phyloP scores from a whole-genome alignment of 169 alveolate genomes.

The Cryptosporidium sp. region DNA sequence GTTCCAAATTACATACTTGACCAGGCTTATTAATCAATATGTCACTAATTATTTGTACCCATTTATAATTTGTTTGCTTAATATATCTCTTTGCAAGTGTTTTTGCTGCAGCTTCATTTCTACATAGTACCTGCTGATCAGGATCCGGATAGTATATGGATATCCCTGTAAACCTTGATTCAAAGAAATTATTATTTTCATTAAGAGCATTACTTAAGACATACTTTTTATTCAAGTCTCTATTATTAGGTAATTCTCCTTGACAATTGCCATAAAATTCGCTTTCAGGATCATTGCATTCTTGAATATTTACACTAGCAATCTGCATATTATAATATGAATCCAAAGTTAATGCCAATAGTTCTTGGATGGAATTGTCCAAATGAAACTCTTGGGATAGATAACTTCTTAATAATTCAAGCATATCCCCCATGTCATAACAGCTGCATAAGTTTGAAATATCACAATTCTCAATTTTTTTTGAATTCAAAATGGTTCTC shows the following conservation, averaged over 20 bases:
- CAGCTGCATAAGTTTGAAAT: constrained; percentile 80
- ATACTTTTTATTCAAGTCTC: constrained; percentile 45
- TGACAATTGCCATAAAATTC: neutral
- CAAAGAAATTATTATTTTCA: constrained; percentile 30
- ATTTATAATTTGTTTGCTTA: constrained; percentile 20
- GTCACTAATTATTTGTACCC: constrained; percentile 54
- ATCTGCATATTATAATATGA: constrained; percentile 73
- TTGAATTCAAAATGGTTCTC: constrained; percentile 76
- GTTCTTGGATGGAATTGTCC: constrained; percentile 73
- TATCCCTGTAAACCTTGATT: constrained; percentile 76
- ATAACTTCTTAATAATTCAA: constrained; percentile 68
- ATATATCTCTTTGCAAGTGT: constrained; percentile 22
- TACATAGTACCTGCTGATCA: constrained; percentile 63
- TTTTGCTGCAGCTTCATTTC: constrained; percentile 28
- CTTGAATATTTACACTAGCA: constrained; percentile 65
- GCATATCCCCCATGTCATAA: constrained; percentile 79
- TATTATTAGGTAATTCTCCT: neutral
- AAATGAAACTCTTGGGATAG: constrained; percentile 75
- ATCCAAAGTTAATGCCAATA: constrained; percentile 71
- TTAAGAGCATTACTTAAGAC: neutral
- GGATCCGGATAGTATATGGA: constrained; percentile 80
- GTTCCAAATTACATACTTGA: constrained; percentile 24
- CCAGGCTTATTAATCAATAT: constrained; percentile 51
- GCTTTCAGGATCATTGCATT: constrained; percentile 1
- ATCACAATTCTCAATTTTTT: constrained; percentile 78